Base-by-base conservation (phyloP, 2,329 filamentous ascomycete genomes). In the Colletotrichum gigasporum region DNA sequence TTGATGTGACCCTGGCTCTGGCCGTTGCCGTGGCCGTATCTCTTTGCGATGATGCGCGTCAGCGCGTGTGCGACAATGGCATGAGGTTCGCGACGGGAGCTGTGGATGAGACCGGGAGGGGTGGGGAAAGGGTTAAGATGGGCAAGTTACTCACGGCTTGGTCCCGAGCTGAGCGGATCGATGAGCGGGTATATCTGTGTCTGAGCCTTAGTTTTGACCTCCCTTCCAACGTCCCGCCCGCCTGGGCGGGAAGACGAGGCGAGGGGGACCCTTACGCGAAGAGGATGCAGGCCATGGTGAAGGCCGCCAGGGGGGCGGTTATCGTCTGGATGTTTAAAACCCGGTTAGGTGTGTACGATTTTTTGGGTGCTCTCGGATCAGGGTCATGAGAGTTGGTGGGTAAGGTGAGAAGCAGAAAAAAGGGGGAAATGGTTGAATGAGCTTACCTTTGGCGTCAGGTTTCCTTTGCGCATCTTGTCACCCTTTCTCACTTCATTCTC, bases 231-330 rank as follows among this genome's bases (percentile, higher is more conserved):
- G n/a, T 16, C 14, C n/a, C 4, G n/a, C 12, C 35, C 14, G 3
- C 35, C 12, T 7, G 35, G 7, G 2, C 4, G n/a, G n/a, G 9
- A 20, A 2, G 3, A 9, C 5, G 5, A 7, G 9, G 10, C 2
- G 8, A 12, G 20, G 10, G 5, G n/a, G 2, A 8, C 16, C 52
- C 77, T 70, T 73, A 82, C 75, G 80, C 81, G 61, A 86, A 82
- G 20, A 86, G 74, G 11, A 86, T 71, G 47, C 78, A 75, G 3
- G 84, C 84, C 84, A 86, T 86, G 16, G 81, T 82, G 65, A 85
- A 85, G 37, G 84, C 84, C 16, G 84, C 84, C 20, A 82, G 72
- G 8, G 84, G 84, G 55, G 82, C 82, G 63, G 82, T 80, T 59
- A 85, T 74, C 35, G 75, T 80, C 81, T 83, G 45, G n/a, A n/a